Conservation (phyloP, 768 basidiomycete species). For the Hypholoma fasciculare region DNA sequence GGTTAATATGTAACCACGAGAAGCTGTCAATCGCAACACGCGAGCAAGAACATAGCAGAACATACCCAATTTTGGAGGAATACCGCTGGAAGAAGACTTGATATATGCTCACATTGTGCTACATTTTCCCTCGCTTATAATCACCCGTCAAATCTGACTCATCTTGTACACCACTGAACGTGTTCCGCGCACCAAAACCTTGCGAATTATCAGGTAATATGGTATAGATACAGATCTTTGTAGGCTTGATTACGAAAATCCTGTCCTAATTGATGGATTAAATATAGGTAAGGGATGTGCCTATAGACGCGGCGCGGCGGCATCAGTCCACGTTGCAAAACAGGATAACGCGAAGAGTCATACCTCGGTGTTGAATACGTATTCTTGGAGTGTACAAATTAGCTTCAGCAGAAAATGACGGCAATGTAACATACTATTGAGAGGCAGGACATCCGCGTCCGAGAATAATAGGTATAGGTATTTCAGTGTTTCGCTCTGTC, state of each 20-base stretch:
- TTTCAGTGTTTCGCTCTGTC: constrained; percentile 86
- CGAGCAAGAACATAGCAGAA: too few relatives aligned
- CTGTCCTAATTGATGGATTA: constrained; percentile 19
- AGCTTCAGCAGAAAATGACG: not conserved
- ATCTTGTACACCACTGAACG: too few relatives aligned
- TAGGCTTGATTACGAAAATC: constrained; percentile 1
- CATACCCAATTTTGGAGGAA: too few relatives aligned
- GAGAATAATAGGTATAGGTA: constrained; percentile 91
- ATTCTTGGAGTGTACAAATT: constrained; percentile 41
- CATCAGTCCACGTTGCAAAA: not conserved
- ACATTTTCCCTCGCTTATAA: too few relatives aligned
- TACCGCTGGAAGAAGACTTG: too few relatives aligned
- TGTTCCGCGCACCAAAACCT: too few relatives aligned
- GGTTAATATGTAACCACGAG: too few relatives aligned
- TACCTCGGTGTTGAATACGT: constrained; percentile 89
- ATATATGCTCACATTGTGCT: too few relatives aligned
- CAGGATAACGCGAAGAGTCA: not conserved
- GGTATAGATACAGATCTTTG: not conserved
- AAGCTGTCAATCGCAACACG: too few relatives aligned
- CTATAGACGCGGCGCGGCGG: not conserved
- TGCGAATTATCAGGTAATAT: too few relatives aligned
- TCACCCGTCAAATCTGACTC: too few relatives aligned
- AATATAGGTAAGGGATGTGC: constrained; percentile 45
- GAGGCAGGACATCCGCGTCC: constrained; percentile 69
- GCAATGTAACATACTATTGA: constrained; percentile 58